Base-by-base conservation (phyloP, 2,329 filamentous ascomycete species). In the Ampelomyces quisqualis region DNA sequence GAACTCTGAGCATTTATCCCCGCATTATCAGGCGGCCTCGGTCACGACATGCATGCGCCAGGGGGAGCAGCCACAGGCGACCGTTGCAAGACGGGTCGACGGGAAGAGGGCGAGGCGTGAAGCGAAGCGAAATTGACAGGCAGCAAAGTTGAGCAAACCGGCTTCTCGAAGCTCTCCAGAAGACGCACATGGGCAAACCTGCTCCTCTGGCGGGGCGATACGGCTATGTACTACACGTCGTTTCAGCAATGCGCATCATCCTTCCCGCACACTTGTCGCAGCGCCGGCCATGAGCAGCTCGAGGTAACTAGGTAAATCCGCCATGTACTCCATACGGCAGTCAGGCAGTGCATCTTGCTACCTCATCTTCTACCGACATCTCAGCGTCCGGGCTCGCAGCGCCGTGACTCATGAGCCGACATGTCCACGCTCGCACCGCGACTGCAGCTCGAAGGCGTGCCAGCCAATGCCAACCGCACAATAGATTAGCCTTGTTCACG, bases 21-120 rank as follows among this genome's bases (percentile, higher is more conserved):
- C 62, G 62, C 62, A 65, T 61, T 61, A 65, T 59, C 58, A 40
- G 46, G n/a, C n/a, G n/a, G 45, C 43, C 47, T 51, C 53, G 53
- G 55, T 32, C 49, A 47, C 42, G 45, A 44, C 37, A 14, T 34
- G 44, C 48, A 46, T 45, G 43, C 36, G 40, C 26, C 43, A 48
- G 45, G 49, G 49, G 47, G n/a, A n/a, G n/a, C n/a, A 49, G 26
- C 34, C 38, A 47, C 46, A 46, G 44, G 47, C 49, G 47, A 55
- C 51, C 55, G 57, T 47, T 53, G 49, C 13, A 23, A 49, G 49
- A 55, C 54, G 55, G 57, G 48, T 48, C 51, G 52, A 50, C 51
- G 51, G 51, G 51, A 54, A 50, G 40, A 46, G 45, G 43, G 43
- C 40, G 40, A 45, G 40, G 41, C 26, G 43, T 40, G 28, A 45